phyloP scores from a whole-genome alignment of 192 early-diverging fungal genomes.

The Entophlyctis helioformis region DNA sequence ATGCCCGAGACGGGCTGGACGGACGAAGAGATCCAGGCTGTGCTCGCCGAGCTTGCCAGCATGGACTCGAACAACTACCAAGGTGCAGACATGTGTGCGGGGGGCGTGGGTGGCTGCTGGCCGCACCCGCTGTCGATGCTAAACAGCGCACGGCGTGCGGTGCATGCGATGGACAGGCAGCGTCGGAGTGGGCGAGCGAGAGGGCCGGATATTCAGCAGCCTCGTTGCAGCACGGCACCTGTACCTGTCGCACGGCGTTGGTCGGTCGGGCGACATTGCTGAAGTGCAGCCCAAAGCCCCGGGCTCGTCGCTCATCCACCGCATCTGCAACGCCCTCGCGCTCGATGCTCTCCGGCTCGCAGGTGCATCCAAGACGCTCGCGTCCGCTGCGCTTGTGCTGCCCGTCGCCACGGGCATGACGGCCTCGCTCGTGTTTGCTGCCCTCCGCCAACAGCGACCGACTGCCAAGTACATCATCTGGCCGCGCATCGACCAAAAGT shows the following conservation, averaged over 20 bases:
- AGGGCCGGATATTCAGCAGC: no score
- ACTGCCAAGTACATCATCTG: constrained; percentile 1
- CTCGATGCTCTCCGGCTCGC: neutral
- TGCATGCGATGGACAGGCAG: neutral
- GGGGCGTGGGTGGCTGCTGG: no score
- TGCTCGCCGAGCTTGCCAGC: neutral
- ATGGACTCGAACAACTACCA: neutral
- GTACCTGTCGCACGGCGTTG: neutral
- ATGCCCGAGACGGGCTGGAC: neutral
- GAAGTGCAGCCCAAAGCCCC: constrained; percentile 2
- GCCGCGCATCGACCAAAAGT: constrained; percentile 1
- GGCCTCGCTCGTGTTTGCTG: no score
- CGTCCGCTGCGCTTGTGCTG: no score
- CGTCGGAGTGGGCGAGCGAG: no score
- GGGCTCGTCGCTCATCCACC: constrained; percentile 1
- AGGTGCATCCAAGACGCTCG: no score
- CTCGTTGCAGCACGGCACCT: neutral
- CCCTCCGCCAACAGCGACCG: neutral
- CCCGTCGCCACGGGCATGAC: no score
- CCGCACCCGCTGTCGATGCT: no score
- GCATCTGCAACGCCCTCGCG: neutral
- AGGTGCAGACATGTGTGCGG: no score
- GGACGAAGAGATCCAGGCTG: neutral
- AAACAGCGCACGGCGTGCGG: no score
- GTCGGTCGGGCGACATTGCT: constrained; percentile 1